A percentile compares a stretch with the other conserved stretches of the same genome.
phyloP scores from a whole-genome alignment of 1,284 basidiomycete species.

The Trametes versicolor region DNA sequence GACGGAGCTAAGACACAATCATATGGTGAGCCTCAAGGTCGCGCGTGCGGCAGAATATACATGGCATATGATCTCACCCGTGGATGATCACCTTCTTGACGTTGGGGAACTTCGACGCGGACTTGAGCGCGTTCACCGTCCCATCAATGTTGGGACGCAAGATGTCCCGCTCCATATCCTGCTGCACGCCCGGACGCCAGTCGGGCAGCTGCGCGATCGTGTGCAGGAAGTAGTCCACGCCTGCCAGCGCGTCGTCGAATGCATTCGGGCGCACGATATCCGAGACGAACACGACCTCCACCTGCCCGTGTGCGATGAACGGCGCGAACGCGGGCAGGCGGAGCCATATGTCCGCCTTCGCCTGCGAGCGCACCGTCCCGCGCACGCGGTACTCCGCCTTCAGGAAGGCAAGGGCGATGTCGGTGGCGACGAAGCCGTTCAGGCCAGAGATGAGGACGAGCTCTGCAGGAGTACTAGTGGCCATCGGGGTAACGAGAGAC shows the following conservation, averaged over 20 bases:
- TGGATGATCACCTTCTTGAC: conserved; percentile 11
- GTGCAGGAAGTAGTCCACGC: conserved; percentile 7
- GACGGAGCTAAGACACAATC: not conserved
- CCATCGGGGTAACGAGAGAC: not conserved
- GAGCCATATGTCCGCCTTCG: conserved; percentile 7
- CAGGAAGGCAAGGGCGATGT: conserved; percentile 11
- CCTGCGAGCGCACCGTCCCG: conserved; percentile 9
- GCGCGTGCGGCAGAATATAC: not conserved
- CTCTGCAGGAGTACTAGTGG: not conserved
- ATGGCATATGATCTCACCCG: not conserved
- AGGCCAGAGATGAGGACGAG: conserved; percentile 11
- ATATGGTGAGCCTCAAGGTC: not conserved
- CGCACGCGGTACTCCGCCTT: conserved; percentile 9
- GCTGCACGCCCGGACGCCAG: conserved; percentile 10
- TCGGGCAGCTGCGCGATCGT: conserved; percentile 12
- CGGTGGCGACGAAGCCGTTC: conserved; percentile 13
- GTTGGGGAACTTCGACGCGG: not conserved
- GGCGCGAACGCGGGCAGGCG: conserved; percentile 6
- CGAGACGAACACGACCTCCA: conserved; percentile 2
- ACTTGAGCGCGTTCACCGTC: conserved; percentile 9
- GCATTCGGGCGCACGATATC: conserved; percentile 4
- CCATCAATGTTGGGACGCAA: conserved; percentile 9
- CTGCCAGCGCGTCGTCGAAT: conserved; percentile 6
- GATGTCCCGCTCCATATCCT: conserved; percentile 12
- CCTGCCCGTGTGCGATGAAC: conserved; percentile 1